Base-by-base conservation (phyloP, 352 stramenopile genomes). In the Pythium coloratum region DNA sequence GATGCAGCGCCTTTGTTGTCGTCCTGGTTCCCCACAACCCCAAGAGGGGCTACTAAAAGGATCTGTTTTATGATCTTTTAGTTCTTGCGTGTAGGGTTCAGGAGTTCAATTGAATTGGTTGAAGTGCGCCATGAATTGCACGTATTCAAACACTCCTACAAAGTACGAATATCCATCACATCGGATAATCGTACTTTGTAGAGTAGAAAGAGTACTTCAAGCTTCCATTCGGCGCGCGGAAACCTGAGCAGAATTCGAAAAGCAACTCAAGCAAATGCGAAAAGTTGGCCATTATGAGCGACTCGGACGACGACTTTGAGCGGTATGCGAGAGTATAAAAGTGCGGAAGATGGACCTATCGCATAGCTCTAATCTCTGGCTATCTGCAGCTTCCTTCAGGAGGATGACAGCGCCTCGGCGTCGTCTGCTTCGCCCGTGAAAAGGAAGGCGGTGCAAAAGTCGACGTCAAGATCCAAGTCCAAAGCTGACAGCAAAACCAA, bases 281-380 rank as follows among this genome's bases (percentile, higher is more conserved):
- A 5, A n/a, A 12, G 56, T 3, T 4, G 24, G 57, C 30, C 50
- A 67, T 77, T 57, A 71, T 72, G 28, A 78, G 75, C 60, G 79
- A 88, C 62, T 87, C 77, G 56, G 79, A 89, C 53, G 67, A 80
- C 34, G 81, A 88, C 50, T 91, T 91, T 68, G 76, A 80, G 75
- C 74, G 79, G 82, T 89, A 71, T 24, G 20, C 20, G 20, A 24
- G 20, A 24, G 20, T 24, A 24, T 24, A 24, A 24, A 24, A 24
- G 20, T 24, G 20, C 20, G 20, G 0, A 24, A 24, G n/a, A 24
- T 24, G 20, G 20, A 24, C 20, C 20, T 24, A 59, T 4, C 2
- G 32, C 2, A 38, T 50, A 38, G 26, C 36, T 60, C 32, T 57
- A 18, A 69, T 58, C 10, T 38, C 30, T 18, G 10, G 14, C 42